These are phyloP conservation scores for Boletus subcaerulescens DNA, from an alignment of 768 basidiomycete genomes.

Conservation along the genomic window DNA sequence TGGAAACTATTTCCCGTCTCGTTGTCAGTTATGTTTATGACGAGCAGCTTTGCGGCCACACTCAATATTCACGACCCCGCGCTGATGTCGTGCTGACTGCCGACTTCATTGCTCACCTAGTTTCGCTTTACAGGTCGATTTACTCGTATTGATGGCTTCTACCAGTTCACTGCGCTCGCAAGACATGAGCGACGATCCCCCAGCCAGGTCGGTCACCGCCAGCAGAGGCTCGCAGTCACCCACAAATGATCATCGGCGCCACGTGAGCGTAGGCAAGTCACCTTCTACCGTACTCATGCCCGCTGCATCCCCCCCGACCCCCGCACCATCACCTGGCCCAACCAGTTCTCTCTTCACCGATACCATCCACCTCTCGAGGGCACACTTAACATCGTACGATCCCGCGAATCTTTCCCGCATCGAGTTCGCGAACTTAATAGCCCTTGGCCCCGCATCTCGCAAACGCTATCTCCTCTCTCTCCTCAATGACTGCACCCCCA, in stretches of 20 bases:
- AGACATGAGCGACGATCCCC: conserved; percentile 11
- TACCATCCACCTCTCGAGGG: conserved; percentile 19
- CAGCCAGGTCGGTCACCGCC: background rate
- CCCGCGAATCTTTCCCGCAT: conserved; percentile 27
- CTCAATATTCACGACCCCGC: conserved; percentile 4
- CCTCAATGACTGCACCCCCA: conserved; percentile 51
- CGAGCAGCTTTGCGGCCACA: background rate
- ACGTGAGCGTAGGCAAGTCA: conserved; percentile 13
- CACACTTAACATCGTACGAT: conserved; percentile 15
- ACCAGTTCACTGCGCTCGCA: conserved; percentile 1
- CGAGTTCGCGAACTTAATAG: conserved; percentile 31
- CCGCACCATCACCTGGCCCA: conserved; percentile 57
- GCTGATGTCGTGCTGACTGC: background rate
- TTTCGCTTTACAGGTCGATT: background rate
- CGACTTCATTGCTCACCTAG: background rate
- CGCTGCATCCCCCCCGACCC: conserved; percentile 56
- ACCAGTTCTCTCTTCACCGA: conserved; percentile 45
- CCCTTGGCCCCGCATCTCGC: conserved; percentile 41
- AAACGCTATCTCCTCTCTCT: conserved; percentile 50
- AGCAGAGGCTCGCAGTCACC: conserved; percentile 11
- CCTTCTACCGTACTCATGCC: conserved; percentile 48
- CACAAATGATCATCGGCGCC: conserved; percentile 14
- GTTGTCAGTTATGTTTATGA: background rate
- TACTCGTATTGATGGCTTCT: conserved; percentile 9
- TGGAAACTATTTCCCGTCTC: conserved; percentile 12